Base-by-base conservation (phyloP, 2,329 filamentous ascomycete genomes). In the Xylariaceae sp. region DNA sequence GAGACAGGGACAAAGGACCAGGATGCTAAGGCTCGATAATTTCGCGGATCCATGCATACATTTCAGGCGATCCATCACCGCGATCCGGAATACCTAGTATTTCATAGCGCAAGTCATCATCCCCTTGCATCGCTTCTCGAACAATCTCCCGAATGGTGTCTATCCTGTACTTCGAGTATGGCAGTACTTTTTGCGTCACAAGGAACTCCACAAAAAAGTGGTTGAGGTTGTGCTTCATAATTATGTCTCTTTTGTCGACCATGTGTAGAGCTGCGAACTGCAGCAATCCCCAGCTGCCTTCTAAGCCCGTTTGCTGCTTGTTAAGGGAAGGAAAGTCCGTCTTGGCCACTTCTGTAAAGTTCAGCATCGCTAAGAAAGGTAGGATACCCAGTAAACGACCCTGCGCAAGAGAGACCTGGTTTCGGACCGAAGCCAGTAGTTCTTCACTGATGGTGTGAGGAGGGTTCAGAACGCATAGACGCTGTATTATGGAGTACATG, bases 151-250 rank as follows among this genome's bases (percentile, higher is more conserved):
- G 60, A 2, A 73, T 59, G 6, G 64, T 57, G 4, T 58, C 60
- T 17, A 72, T 64, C 45, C 67, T 67, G 41, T 65, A 62, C 1
- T 61, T 61, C 42, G 54, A 64, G 40, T 60, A 66, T 12, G 62
- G 64, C 1, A 70, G 64, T 4, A 73, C 59, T 12, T 73, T 63
- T 65, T 77, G 68, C 25, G 75, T 64, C 40, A 68, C 72, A 22
- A 79, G 61, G 17, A 79, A 63, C 6, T 66, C 63, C 62, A 79
- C 73, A 53, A 75, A 75, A 48, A 78, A 80, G 50, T 78, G 73
- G n/a, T 76, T 61, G 17, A 79, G 65, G 42, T 53, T 75, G 6
- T 75, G 60, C 35, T 73, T 69, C 71, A 80, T 74, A 19, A 81
- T 65, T 17, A 63, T 47, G 44, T 80, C 77, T 1, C 63, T 56